These are phyloP conservation scores for Telopea speciosissima DNA, from an alignment of 177 flowering plant genomes.

Conservation along the genomic window DNA sequence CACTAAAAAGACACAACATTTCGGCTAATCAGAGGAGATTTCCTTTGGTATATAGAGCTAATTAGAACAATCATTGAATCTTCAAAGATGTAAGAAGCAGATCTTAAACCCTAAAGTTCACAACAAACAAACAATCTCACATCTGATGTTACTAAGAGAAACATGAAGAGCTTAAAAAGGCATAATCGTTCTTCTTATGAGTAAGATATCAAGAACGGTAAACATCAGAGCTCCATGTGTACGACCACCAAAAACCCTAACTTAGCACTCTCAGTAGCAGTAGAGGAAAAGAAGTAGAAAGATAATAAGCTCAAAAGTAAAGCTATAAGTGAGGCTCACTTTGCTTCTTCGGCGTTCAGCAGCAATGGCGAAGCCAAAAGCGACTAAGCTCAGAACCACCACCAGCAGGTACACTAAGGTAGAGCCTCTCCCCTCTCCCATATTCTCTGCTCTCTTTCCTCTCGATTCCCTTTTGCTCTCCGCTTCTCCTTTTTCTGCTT, in stretches of 20 bases:
- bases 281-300: neutral
- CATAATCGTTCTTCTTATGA: neutral
- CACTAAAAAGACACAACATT: neutral
- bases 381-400: slow-evolving; percentile 60
- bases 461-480: neutral
- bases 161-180: neutral
- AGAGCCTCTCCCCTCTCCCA: slow-evolving; percentile 81
- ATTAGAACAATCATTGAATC: neutral
- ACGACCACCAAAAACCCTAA: neutral
- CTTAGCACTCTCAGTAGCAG: neutral
- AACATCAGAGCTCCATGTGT: neutral
- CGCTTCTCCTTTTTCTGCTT: neutral
- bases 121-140: neutral
- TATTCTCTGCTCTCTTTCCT: slow-evolving; percentile 9
- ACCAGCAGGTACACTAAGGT: slow-evolving; percentile 60
- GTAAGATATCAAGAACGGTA: too few relatives aligned
- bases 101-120: neutral
- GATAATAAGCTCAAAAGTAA: slow-evolving; percentile 2
- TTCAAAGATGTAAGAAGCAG: neutral
- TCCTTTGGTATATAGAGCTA: neutral
- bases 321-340: slow-evolving; percentile 27
- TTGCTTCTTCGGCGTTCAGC: slow-evolving; percentile 84
- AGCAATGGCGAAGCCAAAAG: slow-evolving; percentile 89
- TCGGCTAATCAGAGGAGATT: neutral
- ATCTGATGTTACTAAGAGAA: neutral